Base-by-base conservation (phyloP, 2,329 filamentous ascomycete genomes). In the Ascochyta lentis region DNA sequence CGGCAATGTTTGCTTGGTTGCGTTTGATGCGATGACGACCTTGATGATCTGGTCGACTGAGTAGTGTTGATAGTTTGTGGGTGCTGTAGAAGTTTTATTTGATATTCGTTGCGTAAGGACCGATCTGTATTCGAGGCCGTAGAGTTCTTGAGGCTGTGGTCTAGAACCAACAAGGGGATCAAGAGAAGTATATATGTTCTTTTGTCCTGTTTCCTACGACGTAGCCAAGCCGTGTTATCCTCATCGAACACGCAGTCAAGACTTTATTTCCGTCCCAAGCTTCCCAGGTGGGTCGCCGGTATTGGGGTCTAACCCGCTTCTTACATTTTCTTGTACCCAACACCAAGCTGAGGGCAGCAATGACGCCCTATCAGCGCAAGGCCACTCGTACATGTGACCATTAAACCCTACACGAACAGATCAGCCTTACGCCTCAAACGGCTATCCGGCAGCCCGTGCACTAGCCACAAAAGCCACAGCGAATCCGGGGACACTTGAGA, bases 391-490 rank as follows among this genome's bases (percentile, higher is more conserved):
- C 64, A 64, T 60, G 60, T 67, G 66, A 66, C 53, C 43, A 48
- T 34, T 52, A 52, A 40, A 50, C 33, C 58, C 40, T 50, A 42
- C 48, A 31, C 43, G 40, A 56, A 31, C 43, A 51, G 54, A 60
- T 61, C 58, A 64, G 65, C 65, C 65, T 69, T 65, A 60, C 61
- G 58, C 58, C 59, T 55, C 58, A 60, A 47, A 48, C 54, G 56
- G 56, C 40, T 50, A 57, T 54, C 7, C 63, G 63, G 54, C 42
- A 58, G 62, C 41, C 60, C 60, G 66, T 69, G 66, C 65, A 65
- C 60, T 54, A 66, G 63, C 64, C 63, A 66, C 64, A 56, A 19
- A 50, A 60, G 65, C 65, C 65, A 67, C 65, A 67, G 49, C 65
- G 63, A 68, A 67, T 68, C 65, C 56, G 56, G 42, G 43, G 33